Percentiles rank a stretch among this genome's conserved stretches.
Conservation (phyloP, 257 asterid genomes). For the Anisodus acutangulus region DNA sequence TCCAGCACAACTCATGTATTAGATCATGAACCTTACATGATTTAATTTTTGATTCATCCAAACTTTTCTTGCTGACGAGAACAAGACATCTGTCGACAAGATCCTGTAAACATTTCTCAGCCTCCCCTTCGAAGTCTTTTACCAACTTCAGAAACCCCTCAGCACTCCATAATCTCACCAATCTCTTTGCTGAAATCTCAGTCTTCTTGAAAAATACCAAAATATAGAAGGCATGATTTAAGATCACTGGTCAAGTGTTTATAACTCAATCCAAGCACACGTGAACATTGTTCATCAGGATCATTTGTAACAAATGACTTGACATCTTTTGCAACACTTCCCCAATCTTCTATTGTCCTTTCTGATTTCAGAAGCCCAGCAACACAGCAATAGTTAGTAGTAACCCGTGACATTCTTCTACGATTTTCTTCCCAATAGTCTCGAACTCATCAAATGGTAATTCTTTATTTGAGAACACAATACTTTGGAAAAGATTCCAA, state of each 20-base stretch:
- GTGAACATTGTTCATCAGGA: neutral
- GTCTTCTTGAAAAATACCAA: neutral
- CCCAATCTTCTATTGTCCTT: neutral
- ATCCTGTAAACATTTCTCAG: neutral
- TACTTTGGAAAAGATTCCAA: constrained; percentile 22
- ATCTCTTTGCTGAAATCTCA: neutral
- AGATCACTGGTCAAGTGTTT: neutral
- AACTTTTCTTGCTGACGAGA: neutral
- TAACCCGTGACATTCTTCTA: neutral
- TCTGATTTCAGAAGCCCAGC: neutral
- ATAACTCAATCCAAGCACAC: neutral
- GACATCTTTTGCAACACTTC: neutral
- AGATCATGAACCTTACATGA: constrained; percentile 23
- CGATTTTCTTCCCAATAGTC: neutral
- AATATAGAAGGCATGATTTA: neutral
- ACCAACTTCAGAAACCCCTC: neutral
- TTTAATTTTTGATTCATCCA: neutral
- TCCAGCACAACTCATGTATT: neutral
- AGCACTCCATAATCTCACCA: neutral
- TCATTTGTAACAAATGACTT: neutral
- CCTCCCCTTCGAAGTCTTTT: neutral
- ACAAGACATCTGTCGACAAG: neutral
- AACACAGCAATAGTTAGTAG: neutral
- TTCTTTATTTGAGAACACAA: neutral
- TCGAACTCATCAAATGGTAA: neutral